Evolutionary conservation across 345 rosid species (phyloP), one percentile per base, ranked within the genome.

Genomic region (Iberis pinnata): DNA sequence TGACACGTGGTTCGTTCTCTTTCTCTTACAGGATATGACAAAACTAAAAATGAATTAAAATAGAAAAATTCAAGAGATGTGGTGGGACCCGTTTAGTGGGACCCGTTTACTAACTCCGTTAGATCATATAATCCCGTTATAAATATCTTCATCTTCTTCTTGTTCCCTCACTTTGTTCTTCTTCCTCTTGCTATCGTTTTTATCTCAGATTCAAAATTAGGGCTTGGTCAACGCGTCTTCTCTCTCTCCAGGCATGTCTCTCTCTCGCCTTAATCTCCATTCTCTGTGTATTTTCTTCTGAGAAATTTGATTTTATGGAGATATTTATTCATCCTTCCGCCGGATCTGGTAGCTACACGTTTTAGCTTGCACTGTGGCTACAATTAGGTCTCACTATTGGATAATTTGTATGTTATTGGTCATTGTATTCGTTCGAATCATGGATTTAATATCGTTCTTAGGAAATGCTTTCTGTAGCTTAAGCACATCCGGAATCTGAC

Each of bases 81-180:
- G 53, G 35, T 31, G 58, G 64, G 53, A 57, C 59, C 70, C 53
- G 45, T 35, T n/a, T n/a, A n/a, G n/a, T n/a, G n/a, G n/a, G n/a
- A n/a, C n/a, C n/a, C n/a, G n/a, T n/a, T 44, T 14, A 51, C 29
- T 53, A 67, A 67, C 61, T 55, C 61, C 45, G 71, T 67, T 52
- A 67, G 43, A 53, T 44, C 10, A 17, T 37, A 37, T 36, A n/a
- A n/a, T n/a, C n/a, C 70, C 64, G 64, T 58, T 51, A 60, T 75
- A 53, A 54, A 71, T 67, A 52, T 58, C n/a, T n/a, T n/a, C n/a
- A 8, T 18, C 49, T 26, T 37, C 61, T 38, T 20, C 8, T 27
- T 43, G 48, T 22, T 22, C 25, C 27, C 49, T 48, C 62, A 22
- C 25, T 22, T 22, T 22, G n/a, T 11, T 32, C 37, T 37, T 53